Conservation (phyloP, 2,329 filamentous ascomycete species). For the Mariannaea sp. region DNA sequence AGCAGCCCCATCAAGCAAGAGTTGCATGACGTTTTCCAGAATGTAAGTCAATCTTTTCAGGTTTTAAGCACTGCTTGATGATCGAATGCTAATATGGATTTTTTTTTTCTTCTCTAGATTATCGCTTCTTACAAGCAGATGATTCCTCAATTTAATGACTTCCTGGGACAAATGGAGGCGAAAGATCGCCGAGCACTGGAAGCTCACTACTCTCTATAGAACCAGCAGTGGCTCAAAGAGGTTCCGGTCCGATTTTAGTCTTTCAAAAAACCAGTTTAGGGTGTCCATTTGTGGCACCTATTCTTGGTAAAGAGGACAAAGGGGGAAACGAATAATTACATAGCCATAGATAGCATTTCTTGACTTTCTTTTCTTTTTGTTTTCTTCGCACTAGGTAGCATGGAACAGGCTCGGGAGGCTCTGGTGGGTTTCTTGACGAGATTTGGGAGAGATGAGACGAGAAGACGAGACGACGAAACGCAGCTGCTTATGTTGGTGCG, state of each 20-base stretch:
- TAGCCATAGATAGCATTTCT: conserved; percentile 41
- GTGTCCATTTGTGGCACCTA: not conserved
- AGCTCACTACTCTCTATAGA: conserved; percentile 52
- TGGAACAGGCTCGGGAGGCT: conserved; percentile 22
- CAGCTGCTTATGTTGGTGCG: conserved; percentile 12
- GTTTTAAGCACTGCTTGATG: not conserved
- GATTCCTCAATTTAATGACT: conserved; percentile 63
- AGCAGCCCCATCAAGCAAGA: conserved; percentile 66
- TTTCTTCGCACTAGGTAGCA: conserved; percentile 32
- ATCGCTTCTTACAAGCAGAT: conserved; percentile 61
- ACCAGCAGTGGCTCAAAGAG: not conserved
- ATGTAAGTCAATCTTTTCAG: conserved; percentile 58
- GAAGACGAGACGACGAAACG: conserved; percentile 26
- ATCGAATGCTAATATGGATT: conserved; percentile 4
- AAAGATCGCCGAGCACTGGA: conserved; percentile 56
- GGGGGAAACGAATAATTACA: conserved; percentile 31
- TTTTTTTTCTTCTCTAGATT: too few species aligned
- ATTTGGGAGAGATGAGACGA: too few species aligned
- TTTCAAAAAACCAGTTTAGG: not conserved
- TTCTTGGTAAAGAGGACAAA: conserved; percentile 1
- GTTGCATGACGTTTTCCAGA: conserved; percentile 74
- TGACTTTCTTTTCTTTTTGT: conserved; percentile 13
- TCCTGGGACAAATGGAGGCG: conserved; percentile 55
- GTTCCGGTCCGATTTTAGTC: not conserved
- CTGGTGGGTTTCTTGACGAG: conserved; percentile 28